Base-by-base conservation (phyloP, 805 yeast genomes). In the Komagataella ulmi region DNA sequence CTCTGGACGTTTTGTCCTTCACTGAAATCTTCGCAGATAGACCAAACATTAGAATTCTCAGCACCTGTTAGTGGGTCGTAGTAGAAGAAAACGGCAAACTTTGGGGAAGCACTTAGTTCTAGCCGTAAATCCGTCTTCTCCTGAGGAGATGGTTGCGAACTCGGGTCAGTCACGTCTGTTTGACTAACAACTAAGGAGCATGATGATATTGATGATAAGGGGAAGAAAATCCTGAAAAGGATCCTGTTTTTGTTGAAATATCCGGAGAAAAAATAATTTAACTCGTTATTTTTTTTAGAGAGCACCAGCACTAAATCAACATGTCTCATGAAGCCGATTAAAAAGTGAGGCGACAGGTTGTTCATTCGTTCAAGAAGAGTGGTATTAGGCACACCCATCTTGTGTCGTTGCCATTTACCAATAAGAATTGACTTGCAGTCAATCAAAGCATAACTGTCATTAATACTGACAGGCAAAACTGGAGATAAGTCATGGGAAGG, bases 21-120 rank as follows among this genome's bases (percentile, higher is more conserved):
- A 53, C 88, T 81, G 57, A 86, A 86, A 65, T 86, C 95, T 53
- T 84, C 91, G 65, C 91, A 85, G 23, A 84, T 81, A 1, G 86
- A 81, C 90, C 90, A 83, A 58, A 80, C 85, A 61, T 82, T 82
- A 21, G 73, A 64, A 55, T 75, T 71, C 45, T 74, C 70, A 55
- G 73, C 73, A 1, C 68, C 69, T 6, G 69, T 61, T 5, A 61
- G 62, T 50, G 73, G 73, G 17, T 79, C 78, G 57, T 77, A 75
- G 53, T 80, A 69, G 62, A 85, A 85, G 59, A 81, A 83, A 1
- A 86, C 93, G 1, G 90, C 87, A 65, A 86, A 86, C 59, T 80
- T 81, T 4, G 95, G 95, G 45, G 86, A 77, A 53, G 80, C 77
- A 7, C 62, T 49, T 46, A 66, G 55, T 49, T 66, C 67, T 17